A percentile compares a stretch with the other conserved stretches of the same genome.
Conservation (phyloP, 1,284 basidiomycete species). For the Sporisorium scitamineum region DNA sequence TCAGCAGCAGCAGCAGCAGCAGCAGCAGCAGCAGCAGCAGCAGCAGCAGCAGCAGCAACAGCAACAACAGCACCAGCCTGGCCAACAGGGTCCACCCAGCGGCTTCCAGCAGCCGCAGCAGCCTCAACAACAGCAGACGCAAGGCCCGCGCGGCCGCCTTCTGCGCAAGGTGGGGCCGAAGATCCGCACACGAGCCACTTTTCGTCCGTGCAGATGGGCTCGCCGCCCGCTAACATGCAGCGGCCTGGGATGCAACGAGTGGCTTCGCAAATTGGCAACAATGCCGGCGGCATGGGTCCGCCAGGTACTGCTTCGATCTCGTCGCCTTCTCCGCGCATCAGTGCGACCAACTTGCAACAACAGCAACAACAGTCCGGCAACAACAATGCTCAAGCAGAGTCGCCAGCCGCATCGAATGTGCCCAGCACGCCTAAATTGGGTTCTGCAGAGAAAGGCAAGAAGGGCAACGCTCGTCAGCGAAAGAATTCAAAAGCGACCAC, state of each 20-base stretch:
- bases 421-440: slow-evolving; percentile 53
- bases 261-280: slow-evolving; percentile 29
- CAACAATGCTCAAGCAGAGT: slow-evolving; percentile 22
- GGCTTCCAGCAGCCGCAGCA: slow-evolving; percentile 41
- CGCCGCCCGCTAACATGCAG: slow-evolving; percentile 51
- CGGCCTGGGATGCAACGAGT: slow-evolving; percentile 49
- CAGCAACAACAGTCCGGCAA: slow-evolving; percentile 7
- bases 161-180: slow-evolving; percentile 35
- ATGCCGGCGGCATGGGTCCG: slow-evolving; percentile 57
- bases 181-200: slow-evolving; percentile 42
- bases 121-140: slow-evolving; percentile 28
- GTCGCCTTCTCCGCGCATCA: slow-evolving; percentile 49
- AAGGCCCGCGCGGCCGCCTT: slow-evolving; percentile 32
- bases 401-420: slow-evolving; percentile 39
- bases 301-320: slow-evolving; percentile 48
- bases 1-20: slow-evolving; percentile 43
- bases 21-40: slow-evolving; percentile 39
- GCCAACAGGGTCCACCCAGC: slow-evolving; percentile 21
- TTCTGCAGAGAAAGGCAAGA: slow-evolving; percentile 56
- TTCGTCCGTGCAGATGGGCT: slow-evolving; percentile 39
- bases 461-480: slow-evolving; percentile 49
- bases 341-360: slow-evolving; percentile 26
- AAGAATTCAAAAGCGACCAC: slow-evolving; percentile 53
- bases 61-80: slow-evolving; percentile 25
- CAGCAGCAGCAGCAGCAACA: slow-evolving; percentile 29